These are phyloP conservation scores for Peribolospora kevripleyi DNA, from an alignment of 768 basidiomycete species.

Conservation along the genomic window DNA sequence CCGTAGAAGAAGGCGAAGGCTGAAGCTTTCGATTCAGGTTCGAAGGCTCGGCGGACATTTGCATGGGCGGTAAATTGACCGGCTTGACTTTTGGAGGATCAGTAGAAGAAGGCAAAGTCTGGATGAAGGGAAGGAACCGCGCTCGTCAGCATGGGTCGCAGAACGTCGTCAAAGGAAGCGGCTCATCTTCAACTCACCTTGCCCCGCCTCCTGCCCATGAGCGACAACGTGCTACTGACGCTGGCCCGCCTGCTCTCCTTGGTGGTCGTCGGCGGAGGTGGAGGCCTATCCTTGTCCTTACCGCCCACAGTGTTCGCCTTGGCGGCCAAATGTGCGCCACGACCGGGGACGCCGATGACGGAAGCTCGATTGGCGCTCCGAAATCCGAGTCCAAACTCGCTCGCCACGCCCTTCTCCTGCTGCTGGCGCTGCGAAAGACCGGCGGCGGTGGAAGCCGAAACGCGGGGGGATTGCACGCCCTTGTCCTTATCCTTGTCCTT, in stretches of 20 bases:
- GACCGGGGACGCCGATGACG: constrained; percentile 10
- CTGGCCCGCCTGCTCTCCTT: constrained; percentile 64
- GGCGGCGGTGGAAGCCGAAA: constrained; percentile 1
- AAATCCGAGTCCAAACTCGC: constrained; percentile 11
- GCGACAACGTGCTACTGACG: constrained; percentile 63
- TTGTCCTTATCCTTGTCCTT: constrained; percentile 1
- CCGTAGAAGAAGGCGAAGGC: constrained; percentile 26
- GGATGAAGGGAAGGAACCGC: constrained; percentile 2
- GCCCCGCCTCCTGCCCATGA: constrained; percentile 72
- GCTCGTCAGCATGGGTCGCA: background rate
- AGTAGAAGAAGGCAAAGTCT: constrained; percentile 55
- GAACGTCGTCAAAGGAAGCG: background rate
- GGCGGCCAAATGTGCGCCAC: constrained; percentile 30
- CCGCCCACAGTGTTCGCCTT: constrained; percentile 32
- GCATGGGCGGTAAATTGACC: constrained; percentile 56
- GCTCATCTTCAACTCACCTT: constrained; percentile 34
- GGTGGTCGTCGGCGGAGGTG: constrained; percentile 30
- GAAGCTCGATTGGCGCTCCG: background rate
- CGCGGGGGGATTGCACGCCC: background rate
- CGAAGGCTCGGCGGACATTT: constrained; percentile 55
- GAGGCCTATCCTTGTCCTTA: constrained; percentile 27
- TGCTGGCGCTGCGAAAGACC: constrained; percentile 4
- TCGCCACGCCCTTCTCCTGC: background rate
- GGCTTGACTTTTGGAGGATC: constrained; percentile 38
- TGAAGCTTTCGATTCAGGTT: constrained; percentile 57